These are phyloP conservation scores for Zychaea mexicana DNA, from an alignment of 371 early-diverging fungal genomes.

Conservation along the genomic window DNA sequence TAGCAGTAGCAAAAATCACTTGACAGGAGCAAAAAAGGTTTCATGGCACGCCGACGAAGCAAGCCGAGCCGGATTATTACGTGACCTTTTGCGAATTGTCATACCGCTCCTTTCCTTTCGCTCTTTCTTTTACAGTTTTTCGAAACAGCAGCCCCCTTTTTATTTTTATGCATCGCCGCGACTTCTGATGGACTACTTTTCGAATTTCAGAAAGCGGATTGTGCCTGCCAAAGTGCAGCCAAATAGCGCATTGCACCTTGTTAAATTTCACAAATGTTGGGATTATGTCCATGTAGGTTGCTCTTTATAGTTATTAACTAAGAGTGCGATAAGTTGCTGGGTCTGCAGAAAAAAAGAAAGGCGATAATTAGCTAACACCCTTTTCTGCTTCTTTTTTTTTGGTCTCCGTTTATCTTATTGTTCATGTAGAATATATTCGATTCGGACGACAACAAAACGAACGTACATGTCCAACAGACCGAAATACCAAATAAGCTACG, in stretches of 20 bases:
- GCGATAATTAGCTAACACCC: neutral
- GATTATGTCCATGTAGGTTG: conserved; percentile 52
- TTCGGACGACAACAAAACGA: conserved; percentile 48
- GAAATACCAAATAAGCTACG: conserved; percentile 73
- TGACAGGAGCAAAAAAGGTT: neutral
- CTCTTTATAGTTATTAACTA: neutral
- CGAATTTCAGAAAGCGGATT: conserved; percentile 58
- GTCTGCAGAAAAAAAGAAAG: neutral
- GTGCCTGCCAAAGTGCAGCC: conserved; percentile 58
- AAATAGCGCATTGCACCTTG: conserved; percentile 59
- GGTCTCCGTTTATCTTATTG: neutral
- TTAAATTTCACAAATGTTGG: conserved; percentile 73
- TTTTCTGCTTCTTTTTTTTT: neutral
- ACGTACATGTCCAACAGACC: conserved; percentile 63
- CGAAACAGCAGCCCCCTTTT: neutral
- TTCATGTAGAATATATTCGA: conserved; percentile 50
- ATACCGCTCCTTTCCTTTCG: too few relatives aligned
- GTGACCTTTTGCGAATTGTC: neutral
- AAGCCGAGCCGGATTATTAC: neutral
- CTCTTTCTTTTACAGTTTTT: neutral
- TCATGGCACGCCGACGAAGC: neutral
- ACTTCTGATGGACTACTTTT: conserved; percentile 54
- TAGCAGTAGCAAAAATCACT: too few relatives aligned
- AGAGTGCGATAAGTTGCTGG: too few relatives aligned
- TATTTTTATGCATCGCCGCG: conserved; percentile 4